A percentile compares a stretch with the other conserved stretches of the same genome.
phyloP scores from a whole-genome alignment of 106 monocot genomes.

The Allium fistulosum region DNA sequence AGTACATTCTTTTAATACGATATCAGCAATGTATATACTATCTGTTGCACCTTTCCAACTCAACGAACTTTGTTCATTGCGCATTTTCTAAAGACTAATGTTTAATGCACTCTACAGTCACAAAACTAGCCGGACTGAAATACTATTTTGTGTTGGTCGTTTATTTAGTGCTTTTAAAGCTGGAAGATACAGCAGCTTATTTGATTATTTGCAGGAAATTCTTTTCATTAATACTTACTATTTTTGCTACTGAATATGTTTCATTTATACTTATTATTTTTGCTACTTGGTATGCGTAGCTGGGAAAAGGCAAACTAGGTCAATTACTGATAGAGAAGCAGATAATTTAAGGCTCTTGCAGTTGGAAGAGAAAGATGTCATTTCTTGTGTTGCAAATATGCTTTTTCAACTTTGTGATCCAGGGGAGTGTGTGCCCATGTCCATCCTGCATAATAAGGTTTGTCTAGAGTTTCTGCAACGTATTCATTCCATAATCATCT shows the following conservation, averaged over 20 bases:
- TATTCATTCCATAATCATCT: not conserved
- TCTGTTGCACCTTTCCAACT: too few relatives aligned
- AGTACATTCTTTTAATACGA: too few relatives aligned
- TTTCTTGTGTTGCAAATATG: slow-evolving; percentile 72
- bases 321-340: slow-evolving; percentile 50
- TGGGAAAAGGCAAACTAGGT: slow-evolving; percentile 50
- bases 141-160: too few relatives aligned
- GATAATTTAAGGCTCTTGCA: slow-evolving; percentile 67
- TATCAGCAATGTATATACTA: too few relatives aligned
- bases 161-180: too few relatives aligned
- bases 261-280: not conserved
- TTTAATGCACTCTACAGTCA: too few relatives aligned
- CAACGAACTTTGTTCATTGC: too few relatives aligned
- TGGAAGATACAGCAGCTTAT: too few relatives aligned
- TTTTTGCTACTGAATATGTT: not conserved
- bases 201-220: too few relatives aligned
- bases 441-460: slow-evolving; percentile 72
- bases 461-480: slow-evolving; percentile 6
- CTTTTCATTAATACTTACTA: too few relatives aligned
- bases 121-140: too few relatives aligned
- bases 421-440: slow-evolving; percentile 81
- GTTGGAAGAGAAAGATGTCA: slow-evolving; percentile 89
- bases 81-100: too few relatives aligned
- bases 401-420: slow-evolving; percentile 71
- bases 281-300: not conserved